These are phyloP conservation scores for Amylostereum chailletii DNA, from an alignment of 1,284 basidiomycete genomes.

Conservation along the genomic window DNA sequence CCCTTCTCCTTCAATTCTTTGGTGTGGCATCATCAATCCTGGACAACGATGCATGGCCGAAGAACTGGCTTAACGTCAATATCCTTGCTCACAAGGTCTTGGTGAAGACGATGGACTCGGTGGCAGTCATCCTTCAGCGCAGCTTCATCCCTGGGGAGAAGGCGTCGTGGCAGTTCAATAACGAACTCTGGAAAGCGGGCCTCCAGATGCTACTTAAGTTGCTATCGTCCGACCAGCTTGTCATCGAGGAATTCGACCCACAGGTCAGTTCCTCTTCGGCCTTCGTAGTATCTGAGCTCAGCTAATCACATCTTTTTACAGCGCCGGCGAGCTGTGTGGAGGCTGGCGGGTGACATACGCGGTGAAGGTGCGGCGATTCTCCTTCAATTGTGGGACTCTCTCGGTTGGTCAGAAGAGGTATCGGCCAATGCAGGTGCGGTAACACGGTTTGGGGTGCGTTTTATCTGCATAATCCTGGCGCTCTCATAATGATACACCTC, in stretches of 20 bases:
- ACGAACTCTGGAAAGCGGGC: slow-evolving; percentile 74
- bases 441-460: slow-evolving; percentile 53
- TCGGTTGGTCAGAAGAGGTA: slow-evolving; percentile 67
- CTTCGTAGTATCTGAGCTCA: neutral
- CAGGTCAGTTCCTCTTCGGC: slow-evolving; percentile 46
- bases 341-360: slow-evolving; percentile 89
- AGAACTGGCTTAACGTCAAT: slow-evolving; percentile 89
- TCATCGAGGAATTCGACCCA: slow-evolving; percentile 91
- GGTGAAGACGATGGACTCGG: slow-evolving; percentile 82
- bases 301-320: slow-evolving; percentile 24
- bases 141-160: slow-evolving; percentile 75
- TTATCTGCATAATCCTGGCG: slow-evolving; percentile 5
- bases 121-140: slow-evolving; percentile 69
- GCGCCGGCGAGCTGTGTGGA: slow-evolving; percentile 94
- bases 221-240: slow-evolving; percentile 82
- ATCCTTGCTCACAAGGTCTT: slow-evolving; percentile 85
- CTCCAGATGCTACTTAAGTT: slow-evolving; percentile 81
- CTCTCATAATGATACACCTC: neutral
- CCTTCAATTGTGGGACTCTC: slow-evolving; percentile 78
- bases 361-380: slow-evolving; percentile 88
- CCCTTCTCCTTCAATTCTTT: slow-evolving; percentile 74
- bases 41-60: slow-evolving; percentile 84
- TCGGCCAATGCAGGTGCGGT: slow-evolving; percentile 38
- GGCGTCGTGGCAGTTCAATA: slow-evolving; percentile 63
- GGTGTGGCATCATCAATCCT: slow-evolving; percentile 78